Percentiles rank a stretch among this genome's conserved stretches.
These are phyloP conservation scores for Candida tallmaniae DNA, from an alignment of 805 yeast genomes.

Conservation along the genomic window DNA sequence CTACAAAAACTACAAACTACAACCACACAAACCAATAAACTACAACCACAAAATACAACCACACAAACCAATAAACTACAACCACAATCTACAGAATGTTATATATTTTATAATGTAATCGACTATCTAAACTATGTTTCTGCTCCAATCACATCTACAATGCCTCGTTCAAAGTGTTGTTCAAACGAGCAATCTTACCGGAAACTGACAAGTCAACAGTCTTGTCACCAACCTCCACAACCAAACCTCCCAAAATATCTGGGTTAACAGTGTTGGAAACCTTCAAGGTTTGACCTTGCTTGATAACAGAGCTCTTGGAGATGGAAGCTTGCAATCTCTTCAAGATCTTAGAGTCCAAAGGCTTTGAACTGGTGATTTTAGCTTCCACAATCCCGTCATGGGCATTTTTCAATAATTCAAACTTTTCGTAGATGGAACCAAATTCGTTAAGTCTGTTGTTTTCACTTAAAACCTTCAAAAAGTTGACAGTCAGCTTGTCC, in stretches of 20 bases:
- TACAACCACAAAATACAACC: too few species aligned
- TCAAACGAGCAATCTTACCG: constrained; percentile 80
- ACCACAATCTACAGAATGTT: too few species aligned
- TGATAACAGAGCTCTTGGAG: constrained; percentile 74
- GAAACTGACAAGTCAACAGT: constrained; percentile 91
- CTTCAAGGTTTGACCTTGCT: constrained; percentile 80
- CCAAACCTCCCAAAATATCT: constrained; percentile 90
- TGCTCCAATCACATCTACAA: too few species aligned
- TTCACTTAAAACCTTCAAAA: constrained; percentile 82
- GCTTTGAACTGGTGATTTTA: constrained; percentile 79
- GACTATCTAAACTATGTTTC: too few species aligned
- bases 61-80: too few species aligned
- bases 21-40: too few species aligned
- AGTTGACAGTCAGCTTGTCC: constrained; percentile 72
- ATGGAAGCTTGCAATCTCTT: constrained; percentile 76
- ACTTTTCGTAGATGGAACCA: constrained; percentile 62
- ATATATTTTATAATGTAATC: too few species aligned
- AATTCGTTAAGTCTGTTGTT: constrained; percentile 87
- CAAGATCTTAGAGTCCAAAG: constrained; percentile 77
- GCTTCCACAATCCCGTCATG: constrained; percentile 91
- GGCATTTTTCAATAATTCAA: constrained; percentile 77
- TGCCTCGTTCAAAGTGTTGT: constrained; percentile 82
- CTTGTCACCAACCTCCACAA: constrained; percentile 94
- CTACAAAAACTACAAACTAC: too few species aligned
- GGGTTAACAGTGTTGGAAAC: constrained; percentile 80